Percentiles rank a stretch among this genome's conserved stretches.
phyloP scores from a whole-genome alignment of 352 stramenopile species.

The Globisporangium nunn region DNA sequence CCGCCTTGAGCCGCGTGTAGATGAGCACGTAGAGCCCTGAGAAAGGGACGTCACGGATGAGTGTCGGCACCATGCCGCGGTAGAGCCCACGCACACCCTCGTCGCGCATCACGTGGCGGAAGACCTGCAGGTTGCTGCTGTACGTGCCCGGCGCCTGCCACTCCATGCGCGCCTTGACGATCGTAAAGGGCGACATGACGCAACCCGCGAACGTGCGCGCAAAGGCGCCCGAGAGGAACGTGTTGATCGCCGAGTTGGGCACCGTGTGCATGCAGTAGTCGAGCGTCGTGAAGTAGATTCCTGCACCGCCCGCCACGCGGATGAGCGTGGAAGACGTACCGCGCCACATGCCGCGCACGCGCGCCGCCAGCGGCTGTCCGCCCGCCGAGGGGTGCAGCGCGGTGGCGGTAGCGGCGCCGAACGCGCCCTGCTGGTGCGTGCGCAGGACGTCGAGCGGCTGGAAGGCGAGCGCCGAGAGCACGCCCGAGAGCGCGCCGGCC shows the following conservation, averaged over 20 bases:
- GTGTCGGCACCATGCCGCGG: slow-evolving; percentile 75
- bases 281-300: slow-evolving; percentile 80
- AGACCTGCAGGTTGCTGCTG: slow-evolving; percentile 50
- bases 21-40: slow-evolving; percentile 84
- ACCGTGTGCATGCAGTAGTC: slow-evolving; percentile 57
- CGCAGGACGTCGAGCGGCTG: slow-evolving; percentile 82
- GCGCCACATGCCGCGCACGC: slow-evolving; percentile 70
- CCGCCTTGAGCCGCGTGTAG: slow-evolving; percentile 65
- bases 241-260: slow-evolving; percentile 53
- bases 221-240: slow-evolving; percentile 75
- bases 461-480: slow-evolving; percentile 78
- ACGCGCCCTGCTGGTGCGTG: slow-evolving; percentile 80
- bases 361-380: slow-evolving; percentile 14
- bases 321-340: slow-evolving; percentile 77
- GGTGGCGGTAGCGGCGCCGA: slow-evolving; percentile 19
- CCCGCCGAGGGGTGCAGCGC: not conserved
- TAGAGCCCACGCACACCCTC: slow-evolving; percentile 78
- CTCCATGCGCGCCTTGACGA: slow-evolving; percentile 86
- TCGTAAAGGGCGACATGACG: slow-evolving; percentile 79
- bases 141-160: slow-evolving; percentile 61
- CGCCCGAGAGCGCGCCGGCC: slow-evolving; percentile 62
- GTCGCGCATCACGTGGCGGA: slow-evolving; percentile 53
- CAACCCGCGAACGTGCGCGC: slow-evolving; percentile 78
- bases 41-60: slow-evolving; percentile 86
- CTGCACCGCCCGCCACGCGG: slow-evolving; percentile 69